Conservation (phyloP, 768 basidiomycete species). For the Mycena vulgaris region DNA sequence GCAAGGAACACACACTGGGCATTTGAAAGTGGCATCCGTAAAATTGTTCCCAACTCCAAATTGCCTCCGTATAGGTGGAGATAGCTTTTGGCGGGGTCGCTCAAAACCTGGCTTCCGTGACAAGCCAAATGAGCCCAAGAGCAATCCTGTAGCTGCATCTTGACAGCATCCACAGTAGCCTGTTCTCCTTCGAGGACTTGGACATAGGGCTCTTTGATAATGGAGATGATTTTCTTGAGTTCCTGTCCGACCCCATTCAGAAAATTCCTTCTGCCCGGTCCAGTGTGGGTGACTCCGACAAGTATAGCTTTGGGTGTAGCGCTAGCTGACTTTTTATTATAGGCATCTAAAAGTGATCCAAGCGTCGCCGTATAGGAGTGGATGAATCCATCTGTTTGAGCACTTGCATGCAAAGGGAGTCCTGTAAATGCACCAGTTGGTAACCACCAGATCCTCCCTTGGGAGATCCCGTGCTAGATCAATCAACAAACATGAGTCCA, state of each 20-base stretch:
- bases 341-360: background rate
- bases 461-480: background rate
- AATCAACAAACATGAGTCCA: background rate
- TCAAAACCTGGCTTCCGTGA: slow-evolving; percentile 2
- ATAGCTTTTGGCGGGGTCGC: background rate
- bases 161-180: slow-evolving; percentile 9
- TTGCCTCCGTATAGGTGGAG: background rate
- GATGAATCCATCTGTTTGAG: background rate
- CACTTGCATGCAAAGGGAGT: too few relatives aligned
- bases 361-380: background rate
- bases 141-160: too few relatives aligned
- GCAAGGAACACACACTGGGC: too few relatives aligned
- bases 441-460: background rate
- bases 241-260: background rate
- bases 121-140: too few relatives aligned
- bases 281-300: slow-evolving; percentile 8
- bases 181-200: slow-evolving; percentile 1
- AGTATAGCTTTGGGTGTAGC: too few relatives aligned
- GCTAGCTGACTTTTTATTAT: background rate
- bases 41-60: too few relatives aligned
- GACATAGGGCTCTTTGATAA: too few relatives aligned
- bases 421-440: too few relatives aligned
- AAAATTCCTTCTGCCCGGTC: background rate
- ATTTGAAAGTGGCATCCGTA: too few relatives aligned
- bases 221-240: background rate